These are phyloP conservation scores for Hysterium pulicare DNA, from an alignment of 2,329 filamentous ascomycete genomes.

Conservation along the genomic window DNA sequence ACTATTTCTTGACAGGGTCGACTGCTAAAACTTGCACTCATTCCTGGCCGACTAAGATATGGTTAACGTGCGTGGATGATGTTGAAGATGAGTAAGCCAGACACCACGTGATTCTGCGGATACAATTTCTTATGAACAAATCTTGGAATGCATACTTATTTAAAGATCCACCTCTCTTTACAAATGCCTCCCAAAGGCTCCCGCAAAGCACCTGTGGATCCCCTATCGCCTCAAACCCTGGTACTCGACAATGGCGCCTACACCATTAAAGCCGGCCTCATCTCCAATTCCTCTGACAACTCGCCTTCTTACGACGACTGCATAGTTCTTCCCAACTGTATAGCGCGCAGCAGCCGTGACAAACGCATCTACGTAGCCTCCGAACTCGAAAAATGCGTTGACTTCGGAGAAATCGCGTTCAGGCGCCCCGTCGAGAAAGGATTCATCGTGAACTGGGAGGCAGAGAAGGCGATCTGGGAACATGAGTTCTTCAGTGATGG, in stretches of 20 bases:
- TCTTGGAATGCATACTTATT: no score
- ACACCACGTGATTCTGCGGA: no score
- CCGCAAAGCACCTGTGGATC: conserved; percentile 21
- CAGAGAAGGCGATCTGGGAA: conserved; percentile 94
- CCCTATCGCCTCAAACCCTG: conserved; percentile 55
- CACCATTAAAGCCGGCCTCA: conserved; percentile 86
- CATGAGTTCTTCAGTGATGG: conserved; percentile 73
- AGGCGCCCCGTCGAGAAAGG: conserved; percentile 90
- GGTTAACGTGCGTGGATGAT: no score
- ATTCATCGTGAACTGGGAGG: conserved; percentile 95
- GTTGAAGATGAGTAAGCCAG: no score
- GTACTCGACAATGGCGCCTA: conserved; percentile 92
- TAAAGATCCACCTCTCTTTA: no score
- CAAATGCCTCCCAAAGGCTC: conserved; percentile 34
- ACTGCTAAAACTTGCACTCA: no score
- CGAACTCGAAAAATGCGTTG: conserved; percentile 73
- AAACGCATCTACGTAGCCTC: conserved; percentile 75
- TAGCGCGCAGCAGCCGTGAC: conserved; percentile 74
- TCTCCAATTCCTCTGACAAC: conserved; percentile 26
- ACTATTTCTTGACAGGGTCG: no score
- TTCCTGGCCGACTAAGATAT: no score
- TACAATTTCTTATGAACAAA: no score
- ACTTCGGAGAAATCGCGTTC: conserved; percentile 87
- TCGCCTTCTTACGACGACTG: conserved; percentile 46
- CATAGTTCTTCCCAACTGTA: conserved; percentile 77